These are phyloP conservation scores for Pilasporangium apinafurcum DNA, from an alignment of 352 stramenopile species.

Conservation along the genomic window DNA sequence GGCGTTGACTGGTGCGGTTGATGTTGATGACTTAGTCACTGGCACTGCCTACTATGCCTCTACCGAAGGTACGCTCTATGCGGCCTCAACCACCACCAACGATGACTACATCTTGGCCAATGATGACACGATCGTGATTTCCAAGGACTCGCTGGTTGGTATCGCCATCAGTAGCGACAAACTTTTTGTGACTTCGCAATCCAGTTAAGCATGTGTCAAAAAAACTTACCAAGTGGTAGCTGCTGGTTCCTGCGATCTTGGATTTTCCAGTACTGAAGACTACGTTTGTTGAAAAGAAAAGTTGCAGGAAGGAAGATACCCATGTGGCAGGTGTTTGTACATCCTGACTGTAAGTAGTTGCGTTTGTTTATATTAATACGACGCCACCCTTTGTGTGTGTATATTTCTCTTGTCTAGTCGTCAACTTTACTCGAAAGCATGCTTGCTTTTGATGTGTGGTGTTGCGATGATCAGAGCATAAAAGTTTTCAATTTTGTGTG, in stretches of 20 bases:
- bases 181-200: slow-evolving; percentile 37
- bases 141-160: slow-evolving; percentile 67
- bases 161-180: slow-evolving; percentile 56
- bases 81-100: slow-evolving; percentile 31
- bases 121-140: slow-evolving; percentile 69
- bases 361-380: no score
- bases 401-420: no score
- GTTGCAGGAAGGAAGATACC: no score
- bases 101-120: slow-evolving; percentile 58
- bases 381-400: no score
- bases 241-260: not conserved
- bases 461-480: no score
- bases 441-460: no score
- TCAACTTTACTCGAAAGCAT: no score
- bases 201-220: not conserved
- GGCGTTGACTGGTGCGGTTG: slow-evolving; percentile 53
- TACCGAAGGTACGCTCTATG: slow-evolving; percentile 55
- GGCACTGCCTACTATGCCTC: slow-evolving; percentile 64
- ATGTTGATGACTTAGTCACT: slow-evolving; percentile 28
- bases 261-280: no score
- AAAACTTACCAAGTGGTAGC: not conserved
- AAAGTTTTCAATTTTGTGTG: no score
- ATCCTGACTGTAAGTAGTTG: no score
- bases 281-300: no score
- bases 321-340: no score